phyloP scores from a whole-genome alignment of 2,329 filamentous ascomycete genomes.

The Neonectria ditissima region DNA sequence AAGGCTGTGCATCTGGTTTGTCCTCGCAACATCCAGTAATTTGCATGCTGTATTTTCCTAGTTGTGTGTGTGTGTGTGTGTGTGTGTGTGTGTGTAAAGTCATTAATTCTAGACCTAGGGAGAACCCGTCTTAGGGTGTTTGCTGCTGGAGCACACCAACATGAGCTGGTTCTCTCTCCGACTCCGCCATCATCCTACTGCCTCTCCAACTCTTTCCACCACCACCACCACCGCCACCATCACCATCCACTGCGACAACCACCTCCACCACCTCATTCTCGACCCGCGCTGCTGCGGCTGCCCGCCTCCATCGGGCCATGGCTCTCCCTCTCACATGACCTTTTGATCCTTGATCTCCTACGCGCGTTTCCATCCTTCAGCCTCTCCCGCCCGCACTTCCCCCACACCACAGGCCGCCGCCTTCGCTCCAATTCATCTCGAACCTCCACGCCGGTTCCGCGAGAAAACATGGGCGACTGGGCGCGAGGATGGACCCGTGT shows the following conservation, averaged over 20 bases:
- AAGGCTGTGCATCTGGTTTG: slow-evolving; percentile 3
- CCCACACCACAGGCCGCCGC: no score
- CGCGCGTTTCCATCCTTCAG: slow-evolving; percentile 5
- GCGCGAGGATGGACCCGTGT: slow-evolving; percentile 50
- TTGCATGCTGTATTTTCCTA: neutral
- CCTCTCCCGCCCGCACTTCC: slow-evolving; percentile 7
- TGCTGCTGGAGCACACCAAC: neutral
- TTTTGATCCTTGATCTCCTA: slow-evolving; percentile 12
- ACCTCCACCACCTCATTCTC: neutral
- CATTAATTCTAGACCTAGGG: no score
- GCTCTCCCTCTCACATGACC: slow-evolving; percentile 25
- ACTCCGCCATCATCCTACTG: neutral
- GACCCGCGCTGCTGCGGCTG: neutral
- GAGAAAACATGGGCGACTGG: slow-evolving; percentile 46
- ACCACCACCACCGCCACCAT: neutral
- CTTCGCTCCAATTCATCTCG: neutral
- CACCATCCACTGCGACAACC: no score
- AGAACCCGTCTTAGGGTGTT: neutral
- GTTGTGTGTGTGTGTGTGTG: neutral
- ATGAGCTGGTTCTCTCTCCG: neutral
- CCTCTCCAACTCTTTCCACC: neutral
- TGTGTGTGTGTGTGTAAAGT: no score
- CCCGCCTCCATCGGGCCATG: slow-evolving; percentile 20
- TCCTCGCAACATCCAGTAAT: neutral
- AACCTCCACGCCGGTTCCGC: neutral